Evolutionary conservation across 176 grass and related monocot genomes (phyloP).

Genomic region (Calamus simplicifolius): DNA sequence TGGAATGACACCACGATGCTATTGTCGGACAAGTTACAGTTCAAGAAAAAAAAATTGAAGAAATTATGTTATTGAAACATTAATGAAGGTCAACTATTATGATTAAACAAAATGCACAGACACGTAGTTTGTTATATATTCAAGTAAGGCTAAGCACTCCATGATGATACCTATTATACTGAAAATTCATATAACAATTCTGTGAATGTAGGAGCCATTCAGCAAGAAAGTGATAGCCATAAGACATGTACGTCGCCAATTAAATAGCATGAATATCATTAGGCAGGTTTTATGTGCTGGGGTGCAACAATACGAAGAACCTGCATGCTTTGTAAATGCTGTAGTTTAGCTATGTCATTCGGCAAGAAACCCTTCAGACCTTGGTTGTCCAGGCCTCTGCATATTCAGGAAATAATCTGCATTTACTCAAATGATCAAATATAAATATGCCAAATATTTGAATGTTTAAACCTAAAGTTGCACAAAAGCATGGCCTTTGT

Average conservation of each 20-base stretch:
- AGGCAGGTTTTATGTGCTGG: neutral
- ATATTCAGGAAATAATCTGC: constrained; percentile 18
- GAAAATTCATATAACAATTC: too few relatives aligned
- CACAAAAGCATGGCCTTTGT: too few relatives aligned
- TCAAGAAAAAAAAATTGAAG: constrained; percentile 5
- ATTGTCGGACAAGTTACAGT: constrained; percentile 90
- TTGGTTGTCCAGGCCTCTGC: constrained; percentile 94
- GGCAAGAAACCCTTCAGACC: constrained; percentile 78
- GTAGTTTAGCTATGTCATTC: constrained; percentile 64
- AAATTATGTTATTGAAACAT: neutral
- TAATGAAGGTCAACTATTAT: too few relatives aligned
- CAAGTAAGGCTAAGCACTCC: too few relatives aligned
- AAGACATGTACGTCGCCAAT: neutral
- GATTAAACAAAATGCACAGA: too few relatives aligned
- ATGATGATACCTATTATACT: too few relatives aligned
- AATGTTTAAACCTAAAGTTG: too few relatives aligned
- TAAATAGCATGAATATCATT: neutral
- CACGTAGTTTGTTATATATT: too few relatives aligned
- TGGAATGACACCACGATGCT: constrained; percentile 75
- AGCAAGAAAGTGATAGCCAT: too few relatives aligned
- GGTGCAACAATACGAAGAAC: constrained; percentile 9
- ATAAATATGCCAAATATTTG: too few relatives aligned
- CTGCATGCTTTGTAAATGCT: constrained; percentile 79
- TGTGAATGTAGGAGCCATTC: too few relatives aligned
- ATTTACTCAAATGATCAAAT: too few relatives aligned